Conservation (phyloP, 2,329 filamentous ascomycete genomes). For the Fusarium denticulatum region DNA sequence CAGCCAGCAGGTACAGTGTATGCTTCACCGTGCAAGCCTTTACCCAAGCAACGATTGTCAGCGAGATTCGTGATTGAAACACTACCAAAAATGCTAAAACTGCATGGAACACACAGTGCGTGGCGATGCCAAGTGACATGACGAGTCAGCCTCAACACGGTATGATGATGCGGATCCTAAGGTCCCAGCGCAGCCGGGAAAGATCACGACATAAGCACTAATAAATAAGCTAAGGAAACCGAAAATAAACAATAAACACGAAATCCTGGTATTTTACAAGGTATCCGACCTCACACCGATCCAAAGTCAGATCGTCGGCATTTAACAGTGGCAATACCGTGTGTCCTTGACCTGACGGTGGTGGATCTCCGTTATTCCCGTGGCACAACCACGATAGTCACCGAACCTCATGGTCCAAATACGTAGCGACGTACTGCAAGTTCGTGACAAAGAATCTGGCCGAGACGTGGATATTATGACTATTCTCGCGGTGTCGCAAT, state of each 20-base stretch:
- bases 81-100: rapidly evolving
- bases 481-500: neutral
- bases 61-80: rapidly evolving
- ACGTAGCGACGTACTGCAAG: neutral
- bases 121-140: neutral
- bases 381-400: neutral
- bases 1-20: neutral
- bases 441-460: neutral
- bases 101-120: neutral
- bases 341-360: neutral
- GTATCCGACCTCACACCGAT: neutral
- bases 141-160: neutral
- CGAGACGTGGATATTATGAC: slow-evolving; percentile 23
- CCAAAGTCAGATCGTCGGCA: neutral
- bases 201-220: slow-evolving; percentile 3
- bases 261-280: neutral
- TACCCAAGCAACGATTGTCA: rapidly evolving
- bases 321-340: neutral
- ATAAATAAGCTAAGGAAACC: neutral
- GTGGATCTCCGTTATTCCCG: neutral
- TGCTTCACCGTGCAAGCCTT: neutral
- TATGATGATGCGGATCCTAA: neutral
- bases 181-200: neutral
- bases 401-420: neutral
- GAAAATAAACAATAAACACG: neutral